These are phyloP conservation scores for Prosopis cineraria DNA, from an alignment of 306 rosid genomes.

Conservation along the genomic window DNA sequence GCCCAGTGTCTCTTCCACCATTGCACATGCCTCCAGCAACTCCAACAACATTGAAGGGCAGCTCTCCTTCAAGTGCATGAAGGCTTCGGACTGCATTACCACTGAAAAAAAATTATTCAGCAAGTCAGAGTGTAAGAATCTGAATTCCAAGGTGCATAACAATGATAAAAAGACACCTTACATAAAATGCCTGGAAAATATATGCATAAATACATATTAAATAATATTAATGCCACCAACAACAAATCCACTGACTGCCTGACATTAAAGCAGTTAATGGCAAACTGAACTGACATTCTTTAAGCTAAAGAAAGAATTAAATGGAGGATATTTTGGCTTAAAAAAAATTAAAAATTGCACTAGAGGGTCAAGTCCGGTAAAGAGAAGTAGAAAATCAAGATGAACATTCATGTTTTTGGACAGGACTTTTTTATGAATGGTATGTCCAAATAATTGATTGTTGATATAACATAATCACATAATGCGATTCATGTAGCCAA, in stretches of 20 bases:
- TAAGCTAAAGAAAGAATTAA: too few relatives aligned
- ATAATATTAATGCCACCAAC: slow-evolving; percentile 22
- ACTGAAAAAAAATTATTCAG: slow-evolving; percentile 50
- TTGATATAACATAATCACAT: too few relatives aligned
- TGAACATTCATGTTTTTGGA: too few relatives aligned
- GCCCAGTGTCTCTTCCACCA: slow-evolving; percentile 60
- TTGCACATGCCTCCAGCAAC: slow-evolving; percentile 79
- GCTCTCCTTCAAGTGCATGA: slow-evolving; percentile 71
- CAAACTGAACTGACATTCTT: background rate
- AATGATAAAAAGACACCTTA: slow-evolving; percentile 4
- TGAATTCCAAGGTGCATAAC: slow-evolving; percentile 7
- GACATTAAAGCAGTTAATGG: background rate
- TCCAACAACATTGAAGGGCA: slow-evolving; percentile 80
- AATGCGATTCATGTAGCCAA: too few relatives aligned
- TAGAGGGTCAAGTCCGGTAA: too few relatives aligned
- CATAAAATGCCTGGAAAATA: background rate
- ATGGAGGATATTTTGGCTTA: background rate
- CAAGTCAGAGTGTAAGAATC: background rate
- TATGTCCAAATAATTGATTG: too few relatives aligned
- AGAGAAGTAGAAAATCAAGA: too few relatives aligned
- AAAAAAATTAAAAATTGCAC: too few relatives aligned
- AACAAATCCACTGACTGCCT: background rate
- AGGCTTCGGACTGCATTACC: slow-evolving; percentile 93
- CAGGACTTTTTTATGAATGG: too few relatives aligned
- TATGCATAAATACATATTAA: background rate